Percentiles rank a stretch among this genome's conserved stretches.
Conservation (phyloP, 1,284 basidiomycete genomes). For the Clitocybe nebularis region DNA sequence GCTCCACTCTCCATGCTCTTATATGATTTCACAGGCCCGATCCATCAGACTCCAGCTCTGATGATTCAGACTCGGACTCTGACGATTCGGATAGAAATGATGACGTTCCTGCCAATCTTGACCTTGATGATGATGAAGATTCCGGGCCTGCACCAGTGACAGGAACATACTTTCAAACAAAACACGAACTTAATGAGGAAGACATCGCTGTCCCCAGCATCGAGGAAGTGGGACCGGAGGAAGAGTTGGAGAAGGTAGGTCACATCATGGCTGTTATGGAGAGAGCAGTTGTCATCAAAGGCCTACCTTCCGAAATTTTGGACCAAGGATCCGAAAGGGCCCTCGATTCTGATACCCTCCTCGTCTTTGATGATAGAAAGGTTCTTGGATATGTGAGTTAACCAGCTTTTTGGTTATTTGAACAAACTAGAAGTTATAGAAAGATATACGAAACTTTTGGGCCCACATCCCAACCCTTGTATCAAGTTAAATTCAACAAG, state of each 20-base stretch:
- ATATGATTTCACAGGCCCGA: constrained; percentile 3
- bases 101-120: constrained; percentile 18
- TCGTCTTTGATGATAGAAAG: constrained; percentile 80
- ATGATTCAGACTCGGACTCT: constrained; percentile 38
- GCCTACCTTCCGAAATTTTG: constrained; percentile 39
- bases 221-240: constrained; percentile 52
- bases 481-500: constrained; percentile 72
- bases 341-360: constrained; percentile 80
- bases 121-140: constrained; percentile 52
- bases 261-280: constrained; percentile 71
- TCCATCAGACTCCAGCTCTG: constrained; percentile 36
- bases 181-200: constrained; percentile 56
- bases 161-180: constrained; percentile 50
- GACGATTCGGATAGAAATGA: constrained; percentile 28
- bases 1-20: constrained; percentile 2
- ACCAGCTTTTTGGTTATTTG: constrained; percentile 5
- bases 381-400: constrained; percentile 79
- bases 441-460: constrained; percentile 91
- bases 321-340: constrained; percentile 52
- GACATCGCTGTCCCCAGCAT: constrained; percentile 53
- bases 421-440: constrained; percentile 18
- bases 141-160: constrained; percentile 34
- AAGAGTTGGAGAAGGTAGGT: constrained; percentile 67
- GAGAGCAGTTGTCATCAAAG: constrained; percentile 68
- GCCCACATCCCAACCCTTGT: constrained; percentile 79